These are phyloP conservation scores for Penicillium janthinellum DNA, from an alignment of 2,329 filamentous ascomycete genomes.

Conservation along the genomic window DNA sequence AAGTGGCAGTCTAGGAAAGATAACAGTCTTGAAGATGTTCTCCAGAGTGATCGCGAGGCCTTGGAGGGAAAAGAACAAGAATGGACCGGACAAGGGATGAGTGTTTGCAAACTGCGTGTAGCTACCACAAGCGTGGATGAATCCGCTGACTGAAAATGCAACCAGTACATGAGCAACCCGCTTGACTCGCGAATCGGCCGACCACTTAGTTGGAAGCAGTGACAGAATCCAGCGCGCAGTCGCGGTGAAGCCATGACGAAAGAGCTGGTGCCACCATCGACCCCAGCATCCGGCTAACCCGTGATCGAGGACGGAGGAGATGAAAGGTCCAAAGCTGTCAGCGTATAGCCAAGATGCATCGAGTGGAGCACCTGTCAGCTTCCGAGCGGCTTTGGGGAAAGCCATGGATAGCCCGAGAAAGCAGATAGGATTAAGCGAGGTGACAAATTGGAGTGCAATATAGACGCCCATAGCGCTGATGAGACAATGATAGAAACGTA, in stretches of 20 bases:
- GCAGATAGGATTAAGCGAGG: conserved; percentile 62
- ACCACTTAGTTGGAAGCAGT: conserved; percentile 26
- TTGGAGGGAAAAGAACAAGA: conserved; percentile 73
- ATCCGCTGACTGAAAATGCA: conserved; percentile 39
- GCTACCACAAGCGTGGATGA: conserved; percentile 71
- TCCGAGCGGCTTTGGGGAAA: conserved; percentile 56
- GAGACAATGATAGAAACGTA: conserved; percentile 59
- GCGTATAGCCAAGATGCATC: conserved; percentile 64
- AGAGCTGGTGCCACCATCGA: conserved; percentile 87
- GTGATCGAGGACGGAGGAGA: conserved; percentile 51
- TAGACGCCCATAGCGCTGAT: conserved; percentile 61
- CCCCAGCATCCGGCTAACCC: conserved; percentile 84
- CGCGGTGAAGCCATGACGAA: conserved; percentile 61
- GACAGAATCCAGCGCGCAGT: conserved; percentile 44
- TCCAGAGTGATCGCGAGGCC: conserved; percentile 67
- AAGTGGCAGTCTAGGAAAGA: conserved; percentile 38
- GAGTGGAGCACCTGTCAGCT: conserved; percentile 61
- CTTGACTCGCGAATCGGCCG: conserved; percentile 20
- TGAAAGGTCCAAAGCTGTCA: conserved; percentile 57
- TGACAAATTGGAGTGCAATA: conserved; percentile 62
- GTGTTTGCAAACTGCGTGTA: conserved; percentile 66
- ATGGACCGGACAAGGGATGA: conserved; percentile 54
- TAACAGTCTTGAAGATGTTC: conserved; percentile 38
- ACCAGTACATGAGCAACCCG: conserved; percentile 30
- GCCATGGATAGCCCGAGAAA: conserved; percentile 56